phyloP scores from a whole-genome alignment of 2,329 filamentous ascomycete species.

The Dothistroma septosporum region DNA sequence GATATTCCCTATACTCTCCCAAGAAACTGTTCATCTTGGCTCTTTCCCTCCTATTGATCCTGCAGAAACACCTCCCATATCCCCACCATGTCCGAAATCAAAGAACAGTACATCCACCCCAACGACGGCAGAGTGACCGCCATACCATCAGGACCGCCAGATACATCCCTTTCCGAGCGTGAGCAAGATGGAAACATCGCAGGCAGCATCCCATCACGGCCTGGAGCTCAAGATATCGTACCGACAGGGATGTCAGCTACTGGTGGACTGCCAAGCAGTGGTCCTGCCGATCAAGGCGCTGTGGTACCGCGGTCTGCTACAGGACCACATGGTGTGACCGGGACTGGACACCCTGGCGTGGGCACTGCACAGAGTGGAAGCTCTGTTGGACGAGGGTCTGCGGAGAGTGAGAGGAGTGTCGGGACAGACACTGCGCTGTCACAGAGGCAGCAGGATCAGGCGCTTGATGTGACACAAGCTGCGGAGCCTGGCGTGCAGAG shows the following conservation, averaged over 20 bases:
- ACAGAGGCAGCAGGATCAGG: conserved; percentile 12
- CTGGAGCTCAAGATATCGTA: background rate
- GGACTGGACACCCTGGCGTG: background rate
- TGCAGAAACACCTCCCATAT: background rate
- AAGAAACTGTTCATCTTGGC: background rate
- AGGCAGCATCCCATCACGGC: background rate
- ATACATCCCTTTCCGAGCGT: background rate
- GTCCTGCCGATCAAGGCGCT: background rate
- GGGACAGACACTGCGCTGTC: background rate
- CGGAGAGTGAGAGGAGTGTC: background rate
- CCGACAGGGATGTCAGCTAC: background rate
- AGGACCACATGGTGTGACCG: background rate
- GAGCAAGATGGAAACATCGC: background rate
- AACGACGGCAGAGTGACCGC: background rate
- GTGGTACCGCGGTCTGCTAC: background rate
- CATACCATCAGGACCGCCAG: background rate
- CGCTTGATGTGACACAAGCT: conserved; percentile 37
- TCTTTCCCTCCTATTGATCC: background rate
- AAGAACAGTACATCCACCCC: background rate
- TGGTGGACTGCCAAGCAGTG: background rate
- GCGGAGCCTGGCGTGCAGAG: conserved; percentile 31
- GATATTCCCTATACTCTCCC: background rate
- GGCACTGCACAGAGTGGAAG: background rate
- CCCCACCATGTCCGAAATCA: background rate
- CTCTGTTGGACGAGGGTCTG: background rate